Evolutionary conservation across 768 basidiomycete species (phyloP).

Genomic region (Xerocomus brunneocitrinus): DNA sequence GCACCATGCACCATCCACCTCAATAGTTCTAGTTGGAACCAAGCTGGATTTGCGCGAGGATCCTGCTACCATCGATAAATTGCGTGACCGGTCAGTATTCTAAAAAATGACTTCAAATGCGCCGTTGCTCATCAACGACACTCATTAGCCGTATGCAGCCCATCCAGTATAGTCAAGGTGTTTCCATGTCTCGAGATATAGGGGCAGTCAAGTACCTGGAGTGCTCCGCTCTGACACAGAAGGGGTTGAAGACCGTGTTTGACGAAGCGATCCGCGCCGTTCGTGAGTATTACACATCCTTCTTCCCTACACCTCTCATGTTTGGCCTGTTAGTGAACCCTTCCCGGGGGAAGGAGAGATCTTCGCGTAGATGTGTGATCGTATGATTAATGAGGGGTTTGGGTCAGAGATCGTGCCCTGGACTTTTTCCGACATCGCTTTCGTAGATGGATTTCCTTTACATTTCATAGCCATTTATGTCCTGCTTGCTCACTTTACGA

Average conservation of each 20-base stretch:
- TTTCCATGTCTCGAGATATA: conserved; percentile 89
- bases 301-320: conserved; percentile 4
- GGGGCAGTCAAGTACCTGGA: conserved; percentile 95
- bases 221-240: conserved; percentile 95
- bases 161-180: conserved; percentile 88
- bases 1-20: conserved; percentile 93
- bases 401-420: conserved; percentile 13
- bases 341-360: conserved; percentile 54
- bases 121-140: conserved; percentile 5
- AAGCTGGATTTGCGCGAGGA: conserved; percentile 98
- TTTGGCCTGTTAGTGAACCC: conserved; percentile 59
- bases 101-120: conserved; percentile 1
- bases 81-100: conserved; percentile 73
- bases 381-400: conserved; percentile 45
- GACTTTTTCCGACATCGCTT: conserved; percentile 16
- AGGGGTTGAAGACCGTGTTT: conserved; percentile 98
- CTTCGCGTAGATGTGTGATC: conserved; percentile 55
- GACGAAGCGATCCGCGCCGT: conserved; percentile 98
- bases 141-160: conserved; percentile 81
- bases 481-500: conserved; percentile 66
- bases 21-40: conserved; percentile 91
- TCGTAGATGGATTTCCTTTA: conserved; percentile 34
- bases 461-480: conserved; percentile 66
- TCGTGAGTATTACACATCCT: conserved; percentile 49
- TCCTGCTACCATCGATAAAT: conserved; percentile 84